Percentiles rank a stretch among this genome's conserved stretches.
These are phyloP conservation scores for Erucastrum elatum DNA, from an alignment of 345 rosid species.

Conservation along the genomic window DNA sequence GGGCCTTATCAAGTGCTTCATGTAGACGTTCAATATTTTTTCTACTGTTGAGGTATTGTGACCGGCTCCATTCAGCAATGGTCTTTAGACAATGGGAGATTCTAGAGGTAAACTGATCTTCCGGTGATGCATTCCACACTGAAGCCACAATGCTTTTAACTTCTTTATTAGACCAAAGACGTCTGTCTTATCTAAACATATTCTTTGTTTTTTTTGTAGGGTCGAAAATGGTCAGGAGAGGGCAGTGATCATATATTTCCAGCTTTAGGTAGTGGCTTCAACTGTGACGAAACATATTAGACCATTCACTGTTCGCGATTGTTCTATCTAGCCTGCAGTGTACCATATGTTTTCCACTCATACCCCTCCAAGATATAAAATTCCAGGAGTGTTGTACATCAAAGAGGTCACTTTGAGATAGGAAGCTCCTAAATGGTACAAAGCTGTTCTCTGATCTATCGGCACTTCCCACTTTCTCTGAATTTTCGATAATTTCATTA, in stretches of 20 bases:
- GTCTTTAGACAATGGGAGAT: not conserved
- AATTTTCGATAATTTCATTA: not conserved
- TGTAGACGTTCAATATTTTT: not conserved
- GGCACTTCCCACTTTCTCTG: not conserved
- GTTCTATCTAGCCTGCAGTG: not conserved
- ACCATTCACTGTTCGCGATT: not conserved
- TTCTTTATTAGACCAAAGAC: not conserved
- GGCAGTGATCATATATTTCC: not conserved
- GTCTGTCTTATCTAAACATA: not conserved
- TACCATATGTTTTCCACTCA: not conserved
- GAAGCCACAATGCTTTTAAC: not conserved
- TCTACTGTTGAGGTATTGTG: not conserved
- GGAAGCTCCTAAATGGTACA: not conserved
- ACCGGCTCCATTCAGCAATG: not conserved
- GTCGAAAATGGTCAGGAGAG: not conserved
- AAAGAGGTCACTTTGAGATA: not conserved
- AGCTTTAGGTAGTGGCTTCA: not conserved
- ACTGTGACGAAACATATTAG: not conserved
- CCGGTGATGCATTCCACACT: not conserved
- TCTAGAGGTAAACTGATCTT: rapidly evolving
- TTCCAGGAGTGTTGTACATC: not conserved
- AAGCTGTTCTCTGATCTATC: not conserved
- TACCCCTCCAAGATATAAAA: not conserved
- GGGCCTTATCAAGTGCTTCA: not conserved
- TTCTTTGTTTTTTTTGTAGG: not conserved